Base-by-base conservation (phyloP, 2,329 filamentous ascomycete species). In the Alternaria sp. region DNA sequence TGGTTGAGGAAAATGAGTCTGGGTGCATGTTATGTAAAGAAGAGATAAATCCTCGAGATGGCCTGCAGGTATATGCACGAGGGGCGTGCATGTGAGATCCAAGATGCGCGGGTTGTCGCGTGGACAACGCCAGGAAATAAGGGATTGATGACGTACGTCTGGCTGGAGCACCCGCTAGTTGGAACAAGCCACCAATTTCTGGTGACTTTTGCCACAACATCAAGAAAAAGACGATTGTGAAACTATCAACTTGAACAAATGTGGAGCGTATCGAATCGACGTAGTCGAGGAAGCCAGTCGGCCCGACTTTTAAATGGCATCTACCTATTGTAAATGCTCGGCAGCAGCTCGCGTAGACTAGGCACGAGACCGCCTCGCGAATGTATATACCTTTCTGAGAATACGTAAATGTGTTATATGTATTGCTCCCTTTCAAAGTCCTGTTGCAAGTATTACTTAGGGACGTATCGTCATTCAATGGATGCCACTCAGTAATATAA, bases 81-180 rank as follows among this genome's bases (percentile, higher is more conserved):
- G 51, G 44, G 36, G 23, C 29, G 48, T 44, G 46, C 54, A 51
- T 51, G 54, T 59, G 56, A 34, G 52, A 59, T 51, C 28, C 46
- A 51, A 59, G 56, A 31, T 46, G 39, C 13, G 52, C 45, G 23
- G 33, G 40, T 29, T 37, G 56, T 56, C 58, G 44, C 58, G 58
- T 58, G 58, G 34, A 57, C 36, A 40, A 48, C 44, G 31, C 29
- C 44, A 33, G 37, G 17, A 46, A 53, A 31, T 48, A 46, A 46
- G 39, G 42, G 23, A 41, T 23, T 34, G 42, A 60, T 60, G 58
- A 60, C 58, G 58, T 58, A 60, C 2, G 44, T 42, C 26, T 24
- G n/a, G 29, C 21, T 14, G 45, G 51, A 8, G 17, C 21, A 34
- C 23, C 24, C 33, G 54, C 39, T 41, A 54, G 36, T 9, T 42